Evolutionary conservation across 345 rosid species (phyloP).

Genomic region (Alliaria petiolata): DNA sequence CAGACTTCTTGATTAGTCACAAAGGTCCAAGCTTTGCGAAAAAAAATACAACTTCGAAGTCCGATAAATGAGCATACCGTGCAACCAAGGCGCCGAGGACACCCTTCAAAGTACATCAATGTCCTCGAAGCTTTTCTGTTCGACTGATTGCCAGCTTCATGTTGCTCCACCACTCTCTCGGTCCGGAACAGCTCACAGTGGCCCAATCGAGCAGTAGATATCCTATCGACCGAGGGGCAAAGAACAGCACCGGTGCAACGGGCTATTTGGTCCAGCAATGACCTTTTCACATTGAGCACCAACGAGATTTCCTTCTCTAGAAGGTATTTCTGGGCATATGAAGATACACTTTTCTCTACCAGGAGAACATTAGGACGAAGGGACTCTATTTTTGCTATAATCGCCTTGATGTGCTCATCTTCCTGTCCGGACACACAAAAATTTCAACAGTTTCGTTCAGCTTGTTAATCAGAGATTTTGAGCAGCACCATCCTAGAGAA

Average conservation of each 20-base stretch:
- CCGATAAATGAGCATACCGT: conserved; percentile 55
- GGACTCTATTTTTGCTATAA: conserved; percentile 78
- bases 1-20: background rate
- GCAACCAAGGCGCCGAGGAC: conserved; percentile 98
- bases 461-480: background rate
- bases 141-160: conserved; percentile 55
- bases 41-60: background rate
- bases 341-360: conserved; percentile 94
- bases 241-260: conserved; percentile 85
- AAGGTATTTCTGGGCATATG: conserved; percentile 76
- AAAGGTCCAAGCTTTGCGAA: background rate
- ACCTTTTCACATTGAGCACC: conserved; percentile 82
- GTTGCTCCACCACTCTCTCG: conserved; percentile 75
- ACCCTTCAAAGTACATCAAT: conserved; percentile 97
- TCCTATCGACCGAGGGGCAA: conserved; percentile 63
- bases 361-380: conserved; percentile 89
- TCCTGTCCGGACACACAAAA: conserved; percentile 54
- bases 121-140: conserved; percentile 84
- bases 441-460: conserved; percentile 11
- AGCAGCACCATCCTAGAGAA: background rate
- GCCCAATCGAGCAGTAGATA: conserved; percentile 62
- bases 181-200: conserved; percentile 82
- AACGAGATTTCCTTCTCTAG: conserved; percentile 85
- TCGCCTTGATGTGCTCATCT: conserved; percentile 78
- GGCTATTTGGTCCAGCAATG: conserved; percentile 83